Evolutionary conservation across 352 stramenopile genomes (phyloP), one percentile per base, ranked within the genome.

Genomic region (Pythium scleroteichum): DNA sequence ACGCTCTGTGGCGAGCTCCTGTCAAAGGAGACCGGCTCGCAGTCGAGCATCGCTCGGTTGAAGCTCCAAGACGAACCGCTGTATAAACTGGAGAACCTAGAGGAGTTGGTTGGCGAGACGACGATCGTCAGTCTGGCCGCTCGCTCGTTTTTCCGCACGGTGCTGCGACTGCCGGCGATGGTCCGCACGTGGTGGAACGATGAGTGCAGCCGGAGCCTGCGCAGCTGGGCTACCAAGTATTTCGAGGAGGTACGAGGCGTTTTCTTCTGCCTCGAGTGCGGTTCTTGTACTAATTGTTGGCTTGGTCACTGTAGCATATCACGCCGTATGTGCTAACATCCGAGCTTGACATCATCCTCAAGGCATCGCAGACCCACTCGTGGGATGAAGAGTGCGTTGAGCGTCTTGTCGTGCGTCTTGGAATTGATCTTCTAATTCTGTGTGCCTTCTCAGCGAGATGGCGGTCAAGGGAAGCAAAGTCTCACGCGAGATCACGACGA

Each of bases 181-280:
- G 87, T 95, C 48, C 86, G 89, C 24, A 81, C 86, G 13, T 97
- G 89, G 88, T 97, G 88, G 88, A 95, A 95, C 33, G 88, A 97
- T 50, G 82, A 94, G 22, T 97, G 89, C 66, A 84, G 75, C 7
- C 79, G 88, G 20, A 88, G 79, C 23, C 70, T 88, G 13, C 79
- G 84, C 44, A 90, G 76, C 59, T 96, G 89, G 88, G 84, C 87
- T 23, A 72, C 75, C 51, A 94, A 94, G 53, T 96, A 96, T 71
- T 96, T 93, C 62, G 79, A 92, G 72, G 82, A 96, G 66, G 76
- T 88, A 64, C 20, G 48, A 42, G 27, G 29, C 22, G 64, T 39
- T 41, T 13, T 10, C 7, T 46, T 47, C 12, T 47, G 4, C n/a
- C 22, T 51, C 12, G 1, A 4, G 27, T n/a, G 20, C 10, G n/a